Percentiles rank a stretch among this genome's conserved stretches.
Conservation (phyloP, 352 stramenopile genomes). For the Thraustochytrium sp. region DNA sequence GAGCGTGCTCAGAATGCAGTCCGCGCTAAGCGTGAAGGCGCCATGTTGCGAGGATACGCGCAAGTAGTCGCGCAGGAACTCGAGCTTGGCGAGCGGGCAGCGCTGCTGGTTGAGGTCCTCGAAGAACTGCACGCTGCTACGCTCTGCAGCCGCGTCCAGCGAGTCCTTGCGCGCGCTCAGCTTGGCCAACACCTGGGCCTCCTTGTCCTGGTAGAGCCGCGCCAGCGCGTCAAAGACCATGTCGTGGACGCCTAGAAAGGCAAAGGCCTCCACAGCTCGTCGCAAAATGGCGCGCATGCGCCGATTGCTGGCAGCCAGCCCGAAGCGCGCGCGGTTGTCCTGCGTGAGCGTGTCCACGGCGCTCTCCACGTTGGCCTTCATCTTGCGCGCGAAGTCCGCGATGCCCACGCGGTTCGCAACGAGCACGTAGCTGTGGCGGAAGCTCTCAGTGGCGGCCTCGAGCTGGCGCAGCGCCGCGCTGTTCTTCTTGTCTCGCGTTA, state of each 20-base stretch:
- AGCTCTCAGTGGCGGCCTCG: not conserved
- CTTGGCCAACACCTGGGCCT: not conserved
- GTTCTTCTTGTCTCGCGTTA: constrained; percentile 12
- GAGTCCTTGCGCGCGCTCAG: not conserved
- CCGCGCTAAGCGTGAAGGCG: not conserved
- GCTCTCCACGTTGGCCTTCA: not conserved
- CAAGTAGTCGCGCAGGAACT: constrained; percentile 25
- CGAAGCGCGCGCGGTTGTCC: not conserved
- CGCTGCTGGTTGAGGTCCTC: not conserved
- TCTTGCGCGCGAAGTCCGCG: constrained; percentile 17
- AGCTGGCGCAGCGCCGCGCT: not conserved
- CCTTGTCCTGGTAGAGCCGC: not conserved
- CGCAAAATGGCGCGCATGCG: not conserved
- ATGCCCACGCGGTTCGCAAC: constrained; percentile 15
- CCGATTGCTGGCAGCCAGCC: not conserved
- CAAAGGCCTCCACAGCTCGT: constrained; percentile 8
- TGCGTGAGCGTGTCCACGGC: not conserved
- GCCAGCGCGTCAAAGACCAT: constrained; percentile 12
- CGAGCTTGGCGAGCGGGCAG: constrained; percentile 20
- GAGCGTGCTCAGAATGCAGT: constrained; percentile 27
- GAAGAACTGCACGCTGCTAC: constrained; percentile 14
- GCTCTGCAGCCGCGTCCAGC: not conserved
- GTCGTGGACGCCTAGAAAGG: constrained; percentile 24
- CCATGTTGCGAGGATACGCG: not conserved
- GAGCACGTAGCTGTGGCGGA: constrained; percentile 18